A percentile compares a stretch with the other conserved stretches of the same genome.
Evolutionary conservation across 106 monocot species (phyloP).

Genomic region (Dendrobium officinale): DNA sequence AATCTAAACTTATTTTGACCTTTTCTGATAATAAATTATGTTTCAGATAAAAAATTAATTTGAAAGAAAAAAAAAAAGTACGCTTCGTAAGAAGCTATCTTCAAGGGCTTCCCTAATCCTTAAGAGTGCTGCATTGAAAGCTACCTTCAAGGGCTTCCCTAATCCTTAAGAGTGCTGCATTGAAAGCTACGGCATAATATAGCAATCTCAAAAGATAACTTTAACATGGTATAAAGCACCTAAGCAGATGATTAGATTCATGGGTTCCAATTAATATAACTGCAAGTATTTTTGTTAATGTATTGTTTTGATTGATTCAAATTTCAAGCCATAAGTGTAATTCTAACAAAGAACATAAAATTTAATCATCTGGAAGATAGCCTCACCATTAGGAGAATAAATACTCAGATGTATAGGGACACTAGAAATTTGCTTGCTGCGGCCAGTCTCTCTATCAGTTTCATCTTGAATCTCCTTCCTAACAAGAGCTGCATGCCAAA

Average conservation of each 20-base stretch:
- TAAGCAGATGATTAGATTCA: background rate
- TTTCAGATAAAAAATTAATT: background rate
- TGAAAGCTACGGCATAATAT: background rate
- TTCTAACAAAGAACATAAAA: background rate
- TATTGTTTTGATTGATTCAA: background rate
- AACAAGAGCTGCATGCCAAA: conserved; percentile 53
- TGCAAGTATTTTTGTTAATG: background rate
- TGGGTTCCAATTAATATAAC: background rate
- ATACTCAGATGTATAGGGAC: conserved; percentile 93
- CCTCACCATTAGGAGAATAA: conserved; percentile 82
- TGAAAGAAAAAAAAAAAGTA: background rate
- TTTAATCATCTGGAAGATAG: background rate
- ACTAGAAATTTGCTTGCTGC: conserved; percentile 57
- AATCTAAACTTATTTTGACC: conserved; percentile 1
- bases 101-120: too few relatives aligned
- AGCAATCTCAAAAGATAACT: background rate
- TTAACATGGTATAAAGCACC: background rate
- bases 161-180: background rate
- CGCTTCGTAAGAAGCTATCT: background rate
- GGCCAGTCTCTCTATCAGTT: conserved; percentile 89
- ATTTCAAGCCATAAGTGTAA: background rate
- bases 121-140: too few relatives aligned
- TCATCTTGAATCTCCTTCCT: conserved; percentile 94
- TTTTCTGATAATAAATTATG: background rate
- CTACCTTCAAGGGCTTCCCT: background rate